phyloP scores from a whole-genome alignment of 768 basidiomycete species.

The Psilocybe azurescens region DNA sequence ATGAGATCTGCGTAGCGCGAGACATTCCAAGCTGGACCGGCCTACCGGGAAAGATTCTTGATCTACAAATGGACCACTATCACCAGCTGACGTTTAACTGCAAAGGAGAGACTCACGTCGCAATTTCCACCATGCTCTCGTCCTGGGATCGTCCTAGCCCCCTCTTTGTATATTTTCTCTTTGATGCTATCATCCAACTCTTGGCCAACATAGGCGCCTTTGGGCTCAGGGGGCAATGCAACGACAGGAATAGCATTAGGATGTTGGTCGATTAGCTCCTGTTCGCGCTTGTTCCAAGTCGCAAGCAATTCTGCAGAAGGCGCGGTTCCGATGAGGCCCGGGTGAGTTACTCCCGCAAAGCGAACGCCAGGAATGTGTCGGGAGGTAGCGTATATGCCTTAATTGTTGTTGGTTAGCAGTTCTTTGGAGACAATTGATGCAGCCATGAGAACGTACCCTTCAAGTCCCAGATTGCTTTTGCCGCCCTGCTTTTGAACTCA shows the following conservation, averaged over 20 bases:
- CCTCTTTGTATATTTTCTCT: slow-evolving; percentile 64
- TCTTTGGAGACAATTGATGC: neutral
- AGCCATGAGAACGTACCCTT: slow-evolving; percentile 45
- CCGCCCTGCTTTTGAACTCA: slow-evolving; percentile 73
- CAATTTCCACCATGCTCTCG: slow-evolving; percentile 85
- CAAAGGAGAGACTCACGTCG: slow-evolving; percentile 48
- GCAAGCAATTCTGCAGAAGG: slow-evolving; percentile 75
- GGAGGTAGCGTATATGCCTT: slow-evolving; percentile 74
- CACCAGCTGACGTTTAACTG: neutral
- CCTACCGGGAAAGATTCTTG: slow-evolving; percentile 71
- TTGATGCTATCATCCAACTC: slow-evolving; percentile 51
- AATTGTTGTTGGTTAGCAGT: neutral
- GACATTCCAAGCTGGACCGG: neutral
- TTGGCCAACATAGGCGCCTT: slow-evolving; percentile 74
- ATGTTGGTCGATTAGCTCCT: slow-evolving; percentile 61
- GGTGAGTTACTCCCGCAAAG: slow-evolving; percentile 80
- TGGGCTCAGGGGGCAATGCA: slow-evolving; percentile 64
- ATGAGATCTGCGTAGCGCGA: neutral
- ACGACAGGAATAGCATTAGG: slow-evolving; percentile 61
- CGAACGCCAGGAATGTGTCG: slow-evolving; percentile 81
- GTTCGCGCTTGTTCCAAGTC: slow-evolving; percentile 78
- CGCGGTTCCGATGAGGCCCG: slow-evolving; percentile 78
- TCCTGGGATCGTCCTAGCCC: slow-evolving; percentile 76
- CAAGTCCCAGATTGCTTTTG: slow-evolving; percentile 85
- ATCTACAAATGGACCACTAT: slow-evolving; percentile 47